Conservation (phyloP, 129 eudicot species). For the Cynara cardunculus region DNA sequence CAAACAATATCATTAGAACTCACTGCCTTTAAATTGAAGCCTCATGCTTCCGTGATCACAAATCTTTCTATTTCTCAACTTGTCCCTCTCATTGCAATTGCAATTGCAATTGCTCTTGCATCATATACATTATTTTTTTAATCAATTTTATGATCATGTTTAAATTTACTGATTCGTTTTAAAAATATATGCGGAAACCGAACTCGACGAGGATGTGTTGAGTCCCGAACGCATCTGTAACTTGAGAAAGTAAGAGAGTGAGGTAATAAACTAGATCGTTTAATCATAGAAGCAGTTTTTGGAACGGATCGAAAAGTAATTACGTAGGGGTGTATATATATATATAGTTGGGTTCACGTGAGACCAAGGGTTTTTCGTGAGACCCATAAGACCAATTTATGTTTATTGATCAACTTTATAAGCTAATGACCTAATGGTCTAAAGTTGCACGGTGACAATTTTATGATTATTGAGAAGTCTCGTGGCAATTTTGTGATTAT, state of each 20-base stretch:
- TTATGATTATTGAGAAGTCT: too few species aligned
- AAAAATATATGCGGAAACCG: background rate
- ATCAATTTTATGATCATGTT: background rate
- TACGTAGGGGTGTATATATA: background rate
- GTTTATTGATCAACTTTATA: too few species aligned
- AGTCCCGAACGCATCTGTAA: background rate
- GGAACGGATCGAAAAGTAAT: background rate
- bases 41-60: constrained; percentile 37
- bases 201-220: background rate
- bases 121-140: background rate
- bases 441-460: too few species aligned
- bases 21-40: constrained; percentile 29
- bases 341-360: too few species aligned
- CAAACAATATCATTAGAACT: constrained; percentile 18
- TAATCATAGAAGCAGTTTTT: background rate
- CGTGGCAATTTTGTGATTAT: too few species aligned
- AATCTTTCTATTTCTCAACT: constrained; percentile 28
- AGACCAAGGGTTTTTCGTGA: too few species aligned
- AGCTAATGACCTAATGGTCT: too few species aligned
- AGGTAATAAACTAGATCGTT: background rate
- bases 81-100: constrained; percentile 19
- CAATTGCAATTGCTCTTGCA: background rate
- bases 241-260: background rate
- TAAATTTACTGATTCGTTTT: background rate
- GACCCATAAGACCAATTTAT: too few species aligned